These are phyloP conservation scores for Botrytis fabae DNA, from an alignment of 2,329 filamentous ascomycete species.

Conservation along the genomic window DNA sequence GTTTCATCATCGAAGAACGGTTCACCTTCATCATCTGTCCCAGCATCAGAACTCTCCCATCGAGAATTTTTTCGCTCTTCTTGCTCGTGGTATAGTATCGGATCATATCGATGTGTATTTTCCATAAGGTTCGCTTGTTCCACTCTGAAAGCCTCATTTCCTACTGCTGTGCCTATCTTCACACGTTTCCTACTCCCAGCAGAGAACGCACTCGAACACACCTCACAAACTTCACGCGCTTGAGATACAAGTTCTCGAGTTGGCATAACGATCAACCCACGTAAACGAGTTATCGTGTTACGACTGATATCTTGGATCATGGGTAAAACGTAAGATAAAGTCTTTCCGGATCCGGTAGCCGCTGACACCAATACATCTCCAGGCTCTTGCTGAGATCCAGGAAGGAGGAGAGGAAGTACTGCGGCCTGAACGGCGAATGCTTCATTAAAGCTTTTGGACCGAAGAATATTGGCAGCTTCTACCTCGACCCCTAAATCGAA, in stretches of 20 bases:
- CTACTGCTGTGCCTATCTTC: slow-evolving; percentile 78
- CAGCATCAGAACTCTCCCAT: slow-evolving; percentile 49
- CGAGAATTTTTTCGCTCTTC: slow-evolving; percentile 45
- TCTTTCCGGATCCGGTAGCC: slow-evolving; percentile 94
- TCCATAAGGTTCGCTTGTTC: slow-evolving; percentile 65
- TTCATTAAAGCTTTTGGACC: slow-evolving; percentile 65
- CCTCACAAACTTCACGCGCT: slow-evolving; percentile 74
- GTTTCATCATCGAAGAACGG: slow-evolving; percentile 42
- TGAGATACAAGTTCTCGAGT: slow-evolving; percentile 89
- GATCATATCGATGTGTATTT: slow-evolving; percentile 68
- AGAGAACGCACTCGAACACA: slow-evolving; percentile 66
- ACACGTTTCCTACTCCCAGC: slow-evolving; percentile 62
- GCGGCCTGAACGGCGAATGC: slow-evolving; percentile 80
- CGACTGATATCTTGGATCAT: slow-evolving; percentile 75
- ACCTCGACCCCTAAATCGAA: slow-evolving; percentile 61
- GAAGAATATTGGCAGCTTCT: slow-evolving; percentile 61
- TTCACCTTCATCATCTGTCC: slow-evolving; percentile 45
- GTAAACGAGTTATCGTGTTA: slow-evolving; percentile 63
- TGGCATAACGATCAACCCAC: slow-evolving; percentile 82
- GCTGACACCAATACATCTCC: slow-evolving; percentile 89
- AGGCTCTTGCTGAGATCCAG: slow-evolving; percentile 57
- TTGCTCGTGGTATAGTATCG: slow-evolving; percentile 53
- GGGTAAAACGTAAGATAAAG: slow-evolving; percentile 84
- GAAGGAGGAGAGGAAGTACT: slow-evolving; percentile 76
- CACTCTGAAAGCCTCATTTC: slow-evolving; percentile 70